Evolutionary conservation across 2,329 filamentous ascomycete genomes (phyloP), one percentile per base, ranked within the genome.

Genomic region (Thyridium curvatum): DNA sequence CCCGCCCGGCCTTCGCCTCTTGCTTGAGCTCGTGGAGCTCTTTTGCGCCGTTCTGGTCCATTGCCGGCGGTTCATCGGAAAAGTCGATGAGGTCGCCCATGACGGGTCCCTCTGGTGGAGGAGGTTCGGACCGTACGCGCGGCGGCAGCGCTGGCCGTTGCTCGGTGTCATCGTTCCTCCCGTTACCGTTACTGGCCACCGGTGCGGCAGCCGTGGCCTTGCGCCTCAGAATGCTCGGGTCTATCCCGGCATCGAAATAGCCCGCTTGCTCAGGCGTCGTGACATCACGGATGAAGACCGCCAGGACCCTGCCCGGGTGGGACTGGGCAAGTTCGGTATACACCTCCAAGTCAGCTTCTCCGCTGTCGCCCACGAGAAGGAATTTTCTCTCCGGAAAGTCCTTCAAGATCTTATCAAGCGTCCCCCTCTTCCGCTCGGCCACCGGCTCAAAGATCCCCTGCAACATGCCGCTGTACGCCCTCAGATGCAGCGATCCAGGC

Each of bases 381-480:
- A 98, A 98, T 51, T 79, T 87, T 33, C 93, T 74, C 36, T 89
- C 75, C 0, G 93, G 93, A 50, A 98, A 98, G 57, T 98, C 94
- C 39, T 74, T 71, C 53, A 97, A 72, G 18, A 98, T 84, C 50
- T 82, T 82, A 46, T 94, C 88, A 2, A 98, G 68, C 0, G 88
- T 90, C 1, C 84, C 81, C 59, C 89, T 91, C 66, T 98, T 98
- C 41, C 91, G 74, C 61, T 98, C 94, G 0, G 91, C 89, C 0
- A 96, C 93, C 9, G 93, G 93, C 60, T 98, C 93, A 51, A 98
- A 97, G 31, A 98, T 95, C 0, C 94, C 93, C 61, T 97, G 91
- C 12, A 98, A 71, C 87, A 97, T 96, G 35, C 94, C 93, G 44
- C 80, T 87, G 61, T 98, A 98, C 48, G 94, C 88, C 60, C 98